phyloP scores from a whole-genome alignment of 1,139 yeast species.

The Scheffersomyces segobiensis region DNA sequence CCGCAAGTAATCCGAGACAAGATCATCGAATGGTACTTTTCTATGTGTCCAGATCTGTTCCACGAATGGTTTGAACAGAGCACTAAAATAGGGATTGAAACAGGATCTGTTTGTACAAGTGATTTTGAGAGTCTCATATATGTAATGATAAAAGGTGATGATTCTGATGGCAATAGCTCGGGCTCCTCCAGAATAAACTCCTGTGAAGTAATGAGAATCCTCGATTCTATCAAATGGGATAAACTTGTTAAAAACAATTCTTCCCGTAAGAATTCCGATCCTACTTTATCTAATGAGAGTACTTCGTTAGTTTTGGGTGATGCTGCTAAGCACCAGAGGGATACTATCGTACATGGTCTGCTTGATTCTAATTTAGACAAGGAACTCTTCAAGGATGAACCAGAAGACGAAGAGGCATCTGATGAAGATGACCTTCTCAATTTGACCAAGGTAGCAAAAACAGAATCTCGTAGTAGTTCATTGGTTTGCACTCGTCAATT shows the following conservation, averaged over 20 bases:
- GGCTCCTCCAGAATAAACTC: slow-evolving; percentile 11
- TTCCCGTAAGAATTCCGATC: not conserved
- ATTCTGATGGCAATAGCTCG: slow-evolving; percentile 3
- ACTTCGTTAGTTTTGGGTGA: not conserved
- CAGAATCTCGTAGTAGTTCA: not conserved
- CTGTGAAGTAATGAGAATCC: slow-evolving; percentile 19
- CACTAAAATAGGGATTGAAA: slow-evolving; percentile 7
- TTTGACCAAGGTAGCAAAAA: not conserved
- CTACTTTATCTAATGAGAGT: not conserved
- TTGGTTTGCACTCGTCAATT: not conserved
- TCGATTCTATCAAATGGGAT: slow-evolving; percentile 22
- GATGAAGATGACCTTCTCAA: not conserved
- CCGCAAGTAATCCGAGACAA: slow-evolving; percentile 29
- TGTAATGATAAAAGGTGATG: slow-evolving; percentile 33
- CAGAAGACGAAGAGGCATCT: not conserved
- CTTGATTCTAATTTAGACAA: not conserved
- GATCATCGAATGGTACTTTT: slow-evolving; percentile 34
- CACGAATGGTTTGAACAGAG: slow-evolving; percentile 25
- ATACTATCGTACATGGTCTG: slow-evolving; percentile 3
- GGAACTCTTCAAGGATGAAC: slow-evolving; percentile 1
- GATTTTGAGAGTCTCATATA: slow-evolving; percentile 27
- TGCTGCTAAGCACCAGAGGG: not conserved
- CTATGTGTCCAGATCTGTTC: slow-evolving; percentile 20
- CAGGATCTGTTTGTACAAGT: slow-evolving; percentile 8
- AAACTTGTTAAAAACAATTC: slow-evolving; percentile 6